phyloP scores from a whole-genome alignment of 768 basidiomycete species.

The Tylopilus subfusipes region DNA sequence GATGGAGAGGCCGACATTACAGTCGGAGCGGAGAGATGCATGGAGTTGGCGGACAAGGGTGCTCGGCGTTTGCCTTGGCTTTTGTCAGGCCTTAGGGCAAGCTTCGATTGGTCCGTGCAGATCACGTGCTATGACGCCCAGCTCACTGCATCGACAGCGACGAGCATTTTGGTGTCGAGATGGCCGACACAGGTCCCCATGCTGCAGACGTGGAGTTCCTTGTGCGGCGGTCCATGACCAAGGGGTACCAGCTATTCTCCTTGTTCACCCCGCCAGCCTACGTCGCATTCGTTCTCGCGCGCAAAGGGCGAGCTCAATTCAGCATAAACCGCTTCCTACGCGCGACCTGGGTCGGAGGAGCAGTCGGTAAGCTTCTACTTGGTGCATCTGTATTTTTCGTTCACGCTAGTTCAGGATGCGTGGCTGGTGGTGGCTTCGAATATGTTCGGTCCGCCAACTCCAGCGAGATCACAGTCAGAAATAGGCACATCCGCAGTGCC shows the following conservation, averaged over 20 bases:
- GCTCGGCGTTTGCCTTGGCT: constrained; percentile 16
- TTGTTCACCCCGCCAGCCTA: constrained; percentile 62
- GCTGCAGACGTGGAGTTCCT: constrained; percentile 62
- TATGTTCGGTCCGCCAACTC: constrained; percentile 59
- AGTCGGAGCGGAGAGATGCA: constrained; percentile 14
- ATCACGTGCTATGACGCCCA: constrained; percentile 20
- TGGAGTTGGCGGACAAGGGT: constrained; percentile 10
- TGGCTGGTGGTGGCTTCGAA: constrained; percentile 51
- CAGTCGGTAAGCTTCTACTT: constrained; percentile 37
- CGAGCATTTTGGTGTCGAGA: constrained; percentile 6
- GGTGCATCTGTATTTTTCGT: not conserved
- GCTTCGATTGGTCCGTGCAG: constrained; percentile 28
- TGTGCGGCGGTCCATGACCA: constrained; percentile 59
- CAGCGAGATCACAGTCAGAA: constrained; percentile 46
- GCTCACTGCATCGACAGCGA: constrained; percentile 3
- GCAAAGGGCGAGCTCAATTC: constrained; percentile 53
- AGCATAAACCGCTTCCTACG: constrained; percentile 61
- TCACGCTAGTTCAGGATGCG: constrained; percentile 29
- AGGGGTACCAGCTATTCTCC: constrained; percentile 68
- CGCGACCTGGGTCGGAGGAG: constrained; percentile 70
- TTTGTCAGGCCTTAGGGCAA: constrained; percentile 25
- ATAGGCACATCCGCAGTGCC: constrained; percentile 45
- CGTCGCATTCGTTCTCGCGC: constrained; percentile 46
- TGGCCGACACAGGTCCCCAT: constrained; percentile 26
- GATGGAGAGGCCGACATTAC: constrained; percentile 29